A percentile compares a stretch with the other conserved stretches of the same genome.
Evolutionary conservation across 306 rosid genomes (phyloP).

Genomic region (Cucumis melo): DNA sequence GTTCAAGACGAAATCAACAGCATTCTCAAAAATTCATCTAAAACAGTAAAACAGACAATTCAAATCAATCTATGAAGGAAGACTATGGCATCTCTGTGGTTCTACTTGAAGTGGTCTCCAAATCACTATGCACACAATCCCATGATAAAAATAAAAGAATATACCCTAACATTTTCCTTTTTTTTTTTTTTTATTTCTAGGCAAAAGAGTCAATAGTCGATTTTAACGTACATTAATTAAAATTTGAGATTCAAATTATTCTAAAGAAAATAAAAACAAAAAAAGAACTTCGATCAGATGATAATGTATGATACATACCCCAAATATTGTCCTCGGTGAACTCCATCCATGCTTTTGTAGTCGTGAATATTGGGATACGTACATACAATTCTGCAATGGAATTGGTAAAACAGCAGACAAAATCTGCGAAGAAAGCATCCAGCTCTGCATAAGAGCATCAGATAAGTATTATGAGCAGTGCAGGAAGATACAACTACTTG

Average conservation of each 20-base stretch:
- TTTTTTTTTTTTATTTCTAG: not conserved
- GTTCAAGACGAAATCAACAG: not conserved
- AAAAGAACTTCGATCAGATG: not conserved
- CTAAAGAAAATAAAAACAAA: too few species aligned
- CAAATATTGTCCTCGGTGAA: not conserved
- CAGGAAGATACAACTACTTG: not conserved
- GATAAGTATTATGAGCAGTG: not conserved
- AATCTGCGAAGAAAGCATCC: not conserved
- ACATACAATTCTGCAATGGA: not conserved
- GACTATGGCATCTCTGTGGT: too few species aligned
- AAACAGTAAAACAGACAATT: not conserved
- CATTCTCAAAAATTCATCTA: not conserved
- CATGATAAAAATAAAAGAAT: not conserved
- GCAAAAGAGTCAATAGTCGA: not conserved
- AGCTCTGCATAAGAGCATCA: not conserved
- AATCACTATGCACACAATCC: not conserved
- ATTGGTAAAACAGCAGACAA: not conserved
- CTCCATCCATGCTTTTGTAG: not conserved
- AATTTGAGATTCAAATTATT: not conserved
- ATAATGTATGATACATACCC: not conserved
- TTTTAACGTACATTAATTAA: not conserved
- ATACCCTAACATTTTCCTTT: not conserved
- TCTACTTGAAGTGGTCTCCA: too few species aligned
- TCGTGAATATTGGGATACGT: not conserved
- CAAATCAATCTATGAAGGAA: not conserved